A percentile compares a stretch with the other conserved stretches of the same genome.
phyloP scores from a whole-genome alignment of 768 basidiomycete genomes.

The Cantharellus anzutake region DNA sequence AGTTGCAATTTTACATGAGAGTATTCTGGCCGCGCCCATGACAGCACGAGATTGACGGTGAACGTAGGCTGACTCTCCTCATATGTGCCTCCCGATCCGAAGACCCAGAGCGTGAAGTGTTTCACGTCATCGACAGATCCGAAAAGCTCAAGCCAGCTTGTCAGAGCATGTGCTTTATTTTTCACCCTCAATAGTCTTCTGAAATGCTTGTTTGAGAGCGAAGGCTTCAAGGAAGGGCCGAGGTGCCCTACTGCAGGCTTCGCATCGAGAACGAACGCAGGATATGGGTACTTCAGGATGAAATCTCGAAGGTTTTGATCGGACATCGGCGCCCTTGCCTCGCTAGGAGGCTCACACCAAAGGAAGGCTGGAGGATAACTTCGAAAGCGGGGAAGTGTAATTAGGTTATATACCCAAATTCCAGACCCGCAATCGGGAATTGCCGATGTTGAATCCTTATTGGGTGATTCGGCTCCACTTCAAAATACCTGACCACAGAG shows the following conservation, averaged over 20 bases:
- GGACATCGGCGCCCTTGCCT: no score
- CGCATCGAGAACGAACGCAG: constrained; percentile 10
- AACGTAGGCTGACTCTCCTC: constrained; percentile 1
- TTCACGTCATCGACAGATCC: constrained; percentile 1
- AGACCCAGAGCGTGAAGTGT: constrained; percentile 4
- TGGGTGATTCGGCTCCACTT: no score
- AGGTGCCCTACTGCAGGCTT: constrained; percentile 2
- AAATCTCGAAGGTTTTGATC: neutral
- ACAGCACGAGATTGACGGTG: constrained; percentile 8
- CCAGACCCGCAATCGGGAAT: no score
- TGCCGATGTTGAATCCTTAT: no score
- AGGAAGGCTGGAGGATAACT: no score
- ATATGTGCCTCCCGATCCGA: neutral
- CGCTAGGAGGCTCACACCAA: no score
- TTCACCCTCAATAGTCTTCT: constrained; percentile 7
- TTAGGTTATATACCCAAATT: no score
- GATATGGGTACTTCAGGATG: constrained; percentile 7
- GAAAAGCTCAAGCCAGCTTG: constrained; percentile 6
- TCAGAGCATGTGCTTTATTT: no score
- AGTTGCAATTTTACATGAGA: constrained; percentile 7
- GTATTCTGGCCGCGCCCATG: constrained; percentile 6
- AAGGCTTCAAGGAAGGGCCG: constrained; percentile 7
- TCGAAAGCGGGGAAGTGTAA: no score
- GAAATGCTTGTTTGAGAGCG: constrained; percentile 7
- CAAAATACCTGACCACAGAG: no score